These are phyloP conservation scores for Talaromyces sp. DNA, from an alignment of 2,329 filamentous ascomycete species.

Conservation along the genomic window DNA sequence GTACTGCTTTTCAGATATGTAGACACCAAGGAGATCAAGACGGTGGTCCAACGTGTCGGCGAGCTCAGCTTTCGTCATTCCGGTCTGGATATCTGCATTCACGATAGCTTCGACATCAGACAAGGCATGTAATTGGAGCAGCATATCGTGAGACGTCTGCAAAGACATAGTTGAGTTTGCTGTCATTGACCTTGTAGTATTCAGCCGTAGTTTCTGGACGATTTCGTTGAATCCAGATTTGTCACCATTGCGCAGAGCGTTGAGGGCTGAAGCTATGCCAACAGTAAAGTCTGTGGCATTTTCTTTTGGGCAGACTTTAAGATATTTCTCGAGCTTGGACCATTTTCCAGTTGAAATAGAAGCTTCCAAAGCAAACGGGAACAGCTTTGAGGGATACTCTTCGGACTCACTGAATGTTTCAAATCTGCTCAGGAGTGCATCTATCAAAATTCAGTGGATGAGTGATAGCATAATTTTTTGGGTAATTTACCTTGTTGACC, in stretches of 20 bases:
- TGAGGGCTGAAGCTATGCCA: conserved; percentile 66
- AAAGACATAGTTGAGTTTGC: conserved; percentile 74
- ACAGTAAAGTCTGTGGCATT: conserved; percentile 72
- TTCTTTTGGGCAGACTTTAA: conserved; percentile 38
- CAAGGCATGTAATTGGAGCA: conserved; percentile 82
- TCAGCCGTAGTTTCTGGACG: conserved; percentile 64
- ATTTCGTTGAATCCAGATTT: conserved; percentile 53
- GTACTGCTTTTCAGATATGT: conserved; percentile 90
- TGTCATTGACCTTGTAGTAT: conserved; percentile 71
- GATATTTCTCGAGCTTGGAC: conserved; percentile 68
- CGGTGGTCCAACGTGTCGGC: conserved; percentile 65
- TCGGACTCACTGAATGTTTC: conserved; percentile 64
- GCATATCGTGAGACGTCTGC: conserved; percentile 76
- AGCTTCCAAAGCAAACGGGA: conserved; percentile 85
- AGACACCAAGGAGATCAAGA: conserved; percentile 85
- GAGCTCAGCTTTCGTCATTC: conserved; percentile 26
- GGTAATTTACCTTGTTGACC: conserved; percentile 76
- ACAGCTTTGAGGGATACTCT: conserved; percentile 58
- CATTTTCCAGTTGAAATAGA: conserved; percentile 87
- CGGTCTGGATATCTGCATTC: conserved; percentile 38
- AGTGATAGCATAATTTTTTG: neutral
- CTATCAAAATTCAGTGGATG: conserved; percentile 41
- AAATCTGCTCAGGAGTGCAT: conserved; percentile 81
- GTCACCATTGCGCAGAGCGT: conserved; percentile 56
- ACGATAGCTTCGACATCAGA: conserved; percentile 81